These are phyloP conservation scores for Lasiosphaeria miniovina DNA, from an alignment of 495 filamentous ascomycete species.

Conservation along the genomic window DNA sequence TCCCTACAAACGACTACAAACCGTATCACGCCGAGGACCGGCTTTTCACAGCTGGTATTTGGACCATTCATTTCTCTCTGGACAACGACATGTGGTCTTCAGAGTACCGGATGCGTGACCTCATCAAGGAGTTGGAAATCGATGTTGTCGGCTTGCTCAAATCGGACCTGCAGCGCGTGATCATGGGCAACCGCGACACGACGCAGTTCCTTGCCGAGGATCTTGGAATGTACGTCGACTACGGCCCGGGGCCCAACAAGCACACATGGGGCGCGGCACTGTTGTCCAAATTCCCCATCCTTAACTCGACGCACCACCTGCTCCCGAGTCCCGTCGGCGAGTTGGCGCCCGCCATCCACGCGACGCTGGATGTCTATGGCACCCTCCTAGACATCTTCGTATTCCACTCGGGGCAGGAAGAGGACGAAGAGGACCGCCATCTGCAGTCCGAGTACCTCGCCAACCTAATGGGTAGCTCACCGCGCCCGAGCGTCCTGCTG, in stretches of 20 bases:
- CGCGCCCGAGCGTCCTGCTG: conserved; percentile 79
- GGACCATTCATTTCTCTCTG: conserved; percentile 97
- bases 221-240: conserved; percentile 97
- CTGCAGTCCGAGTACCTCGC: conserved; percentile 86
- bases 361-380: conserved; percentile 90
- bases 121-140: conserved; percentile 89
- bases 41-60: conserved; percentile 88
- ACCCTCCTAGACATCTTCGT: conserved; percentile 90
- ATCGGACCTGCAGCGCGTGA: conserved; percentile 92
- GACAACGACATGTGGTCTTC: conserved; percentile 99
- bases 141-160: conserved; percentile 95
- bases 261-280: conserved; percentile 96
- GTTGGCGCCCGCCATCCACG: conserved; percentile 92
- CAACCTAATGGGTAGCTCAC: conserved; percentile 78
- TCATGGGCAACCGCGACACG: conserved; percentile 98
- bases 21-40: conserved; percentile 88
- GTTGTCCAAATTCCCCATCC: conserved; percentile 94
- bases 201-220: conserved; percentile 96
- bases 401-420: conserved; percentile 98
- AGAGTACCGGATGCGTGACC: conserved; percentile 86
- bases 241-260: conserved; percentile 96
- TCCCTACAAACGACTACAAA: conserved; percentile 86
- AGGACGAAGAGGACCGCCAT: conserved; percentile 89
- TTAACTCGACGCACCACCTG: conserved; percentile 95
- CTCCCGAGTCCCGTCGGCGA: conserved; percentile 92